Evolutionary conservation across 495 filamentous ascomycete genomes (phyloP).

Genomic region (Aspergillus nanangensis): DNA sequence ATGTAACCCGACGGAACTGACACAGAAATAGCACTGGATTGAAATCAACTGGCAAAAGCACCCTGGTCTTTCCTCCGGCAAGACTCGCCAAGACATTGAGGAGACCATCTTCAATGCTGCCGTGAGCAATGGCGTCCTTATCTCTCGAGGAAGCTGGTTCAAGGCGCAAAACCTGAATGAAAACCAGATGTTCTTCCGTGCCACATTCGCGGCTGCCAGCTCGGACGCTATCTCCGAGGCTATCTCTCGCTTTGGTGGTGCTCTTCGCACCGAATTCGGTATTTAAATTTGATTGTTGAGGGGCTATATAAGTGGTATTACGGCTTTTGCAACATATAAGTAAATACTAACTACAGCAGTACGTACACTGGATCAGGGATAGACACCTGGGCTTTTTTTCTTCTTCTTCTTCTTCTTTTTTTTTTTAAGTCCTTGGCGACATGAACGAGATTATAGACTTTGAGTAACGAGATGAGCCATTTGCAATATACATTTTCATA

Average conservation of each 20-base stretch:
- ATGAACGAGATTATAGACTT: too few species aligned
- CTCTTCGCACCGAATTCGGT: constrained; percentile 62
- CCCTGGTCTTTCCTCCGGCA: constrained; percentile 51
- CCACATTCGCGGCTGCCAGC: constrained; percentile 81
- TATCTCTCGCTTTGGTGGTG: constrained; percentile 68
- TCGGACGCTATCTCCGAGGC: constrained; percentile 72
- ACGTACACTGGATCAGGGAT: too few species aligned
- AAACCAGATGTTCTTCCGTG: constrained; percentile 72
- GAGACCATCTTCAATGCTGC: constrained; percentile 75
- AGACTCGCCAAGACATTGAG: constrained; percentile 66
- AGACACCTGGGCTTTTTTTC: too few species aligned
- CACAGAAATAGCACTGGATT: constrained; percentile 75
- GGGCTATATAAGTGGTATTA: not conserved
- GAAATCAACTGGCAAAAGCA: constrained; percentile 71
- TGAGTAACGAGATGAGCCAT: too few species aligned
- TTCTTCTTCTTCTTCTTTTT: too few species aligned
- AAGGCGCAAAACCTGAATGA: constrained; percentile 50
- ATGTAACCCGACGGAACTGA: too few species aligned
- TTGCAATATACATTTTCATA: too few species aligned
- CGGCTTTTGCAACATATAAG: too few species aligned
- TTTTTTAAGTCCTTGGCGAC: too few species aligned
- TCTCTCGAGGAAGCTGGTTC: constrained; percentile 88
- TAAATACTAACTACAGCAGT: too few species aligned
- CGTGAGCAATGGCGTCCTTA: constrained; percentile 66
- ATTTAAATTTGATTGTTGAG: constrained; percentile 14